Base-by-base conservation (phyloP, 441 rosid genomes). In the Arabidopsis lyrata region DNA sequence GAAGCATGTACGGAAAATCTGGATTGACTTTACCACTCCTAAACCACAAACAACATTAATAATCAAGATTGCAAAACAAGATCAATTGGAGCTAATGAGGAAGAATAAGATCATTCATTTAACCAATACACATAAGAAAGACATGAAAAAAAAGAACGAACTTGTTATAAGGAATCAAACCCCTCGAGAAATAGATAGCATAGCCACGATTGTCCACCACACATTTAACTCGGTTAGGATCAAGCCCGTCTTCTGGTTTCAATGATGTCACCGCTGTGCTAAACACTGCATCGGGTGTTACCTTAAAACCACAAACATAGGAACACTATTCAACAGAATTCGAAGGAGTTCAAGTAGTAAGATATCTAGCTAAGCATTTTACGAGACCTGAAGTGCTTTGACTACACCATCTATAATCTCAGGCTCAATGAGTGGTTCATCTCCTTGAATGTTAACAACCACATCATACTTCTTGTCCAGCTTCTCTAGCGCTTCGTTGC, bases 381-480 rank as follows among this genome's bases (percentile, higher is more conserved):
- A 22, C 0, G 4, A 59, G 4, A 90, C 99, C 97, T 95, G 98
- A 77, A 95, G 81, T 44, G 98, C 96, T 82, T 83, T 88, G 62
- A 95, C 99, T 61, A 95, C 84, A 72, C 99, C 96, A 63, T 95
- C 97, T 50, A 92, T 92, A 70, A 92, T 92, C 81, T 92, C 98
- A 13, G 99, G 99, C 56, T 95, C 99, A 64, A 95, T 88, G 29
- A 92, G 97, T 67, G 96, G 99, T 82, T 95, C 99, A 67, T 92
- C 96, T 3, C 99, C 99, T 80, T 95, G 96, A 80, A 95, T 95
- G 68, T 95, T 95, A 64, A 95, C 98, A 66, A 95, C 95, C 45
- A 90, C 85, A 50, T 95, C 97, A 76, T 89, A 95, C 81, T 86
- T 90, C 80, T 92, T 92, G 73, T 81, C 93, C 29, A 95, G 79